Base-by-base conservation (phyloP, 169 alveolate genomes). In the Babesia divergens region DNA sequence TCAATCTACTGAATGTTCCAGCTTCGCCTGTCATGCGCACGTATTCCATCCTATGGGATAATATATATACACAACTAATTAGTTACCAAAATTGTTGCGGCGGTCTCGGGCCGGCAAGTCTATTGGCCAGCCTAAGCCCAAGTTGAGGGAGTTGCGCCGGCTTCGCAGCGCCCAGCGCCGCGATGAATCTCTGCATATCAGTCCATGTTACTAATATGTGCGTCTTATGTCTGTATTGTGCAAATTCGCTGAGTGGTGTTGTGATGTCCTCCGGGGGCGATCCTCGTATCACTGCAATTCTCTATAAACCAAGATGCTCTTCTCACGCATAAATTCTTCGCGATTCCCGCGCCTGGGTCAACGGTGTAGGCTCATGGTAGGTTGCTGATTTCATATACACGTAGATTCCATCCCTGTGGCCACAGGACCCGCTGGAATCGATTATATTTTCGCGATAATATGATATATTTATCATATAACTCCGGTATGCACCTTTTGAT, bases 81-180 rank as follows among this genome's bases (percentile, higher is more conserved):
- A 42, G 26, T 51, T 76, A 76, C 85, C 86, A 77, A 34, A 77
- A 77, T 53, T 67, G 75, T 37, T 47, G 43, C 22, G 86, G 66
- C 1, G 86, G 75, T 29, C 59, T 49, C 50, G 69, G 74, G 13
- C 59, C 64, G 32, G 53, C 69, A 38, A 77, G 76, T 18, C 64
- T 55, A 43, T 67, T 77, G 24, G 50, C 82, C 29, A 66, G 60
- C 58, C 86, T 56, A 18, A 77, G 67, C 28, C 86, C 86, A 9
- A 77, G 62, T 37, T 55, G 69, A n/a, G 86, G 86, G 26, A 77
- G 66, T 18, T 77, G 75, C 31, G 81, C 74, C 22, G 70, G 56
- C 62, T 8, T 77, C 20, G 83, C 51, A 42, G 71, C 72, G 37
- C 72, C 64, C 24, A 77, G 54, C 51, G 82, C 64, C 34, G 76